These are phyloP conservation scores for Paraphoma chrysanthemicola DNA, from an alignment of 2,329 filamentous ascomycete species.

Conservation along the genomic window DNA sequence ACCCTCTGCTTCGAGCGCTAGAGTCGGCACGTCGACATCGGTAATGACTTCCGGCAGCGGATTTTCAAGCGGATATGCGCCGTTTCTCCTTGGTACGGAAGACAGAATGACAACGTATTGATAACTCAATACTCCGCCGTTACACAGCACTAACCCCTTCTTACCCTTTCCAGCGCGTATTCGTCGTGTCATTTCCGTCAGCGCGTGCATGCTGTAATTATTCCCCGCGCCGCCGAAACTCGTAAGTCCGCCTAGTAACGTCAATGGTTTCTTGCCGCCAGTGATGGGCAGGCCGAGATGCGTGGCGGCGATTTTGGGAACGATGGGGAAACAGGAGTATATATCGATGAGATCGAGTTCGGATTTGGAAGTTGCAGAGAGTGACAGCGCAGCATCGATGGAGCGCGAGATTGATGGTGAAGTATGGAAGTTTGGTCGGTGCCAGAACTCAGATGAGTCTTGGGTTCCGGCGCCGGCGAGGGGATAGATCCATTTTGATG, in stretches of 20 bases:
- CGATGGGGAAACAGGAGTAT: conserved; percentile 74
- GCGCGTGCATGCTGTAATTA: conserved; percentile 72
- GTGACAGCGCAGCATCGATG: conserved; percentile 60
- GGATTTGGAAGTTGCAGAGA: conserved; percentile 53
- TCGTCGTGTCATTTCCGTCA: conserved; percentile 52
- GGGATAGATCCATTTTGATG: conserved; percentile 68
- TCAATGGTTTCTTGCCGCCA: conserved; percentile 59
- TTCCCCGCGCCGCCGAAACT: conserved; percentile 75
- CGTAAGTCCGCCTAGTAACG: conserved; percentile 69
- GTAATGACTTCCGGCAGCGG: conserved; percentile 54
- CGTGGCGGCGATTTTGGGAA: conserved; percentile 69
- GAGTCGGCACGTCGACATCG: conserved; percentile 49
- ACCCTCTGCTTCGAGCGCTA: conserved; percentile 54
- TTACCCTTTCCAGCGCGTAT: conserved; percentile 56
- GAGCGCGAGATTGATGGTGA: conserved; percentile 66
- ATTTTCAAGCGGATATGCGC: conserved; percentile 57
- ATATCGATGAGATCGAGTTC: conserved; percentile 69
- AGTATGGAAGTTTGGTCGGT: conserved; percentile 64
- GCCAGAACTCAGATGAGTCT: conserved; percentile 68
- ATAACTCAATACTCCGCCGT: conserved; percentile 70
- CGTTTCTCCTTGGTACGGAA: conserved; percentile 49
- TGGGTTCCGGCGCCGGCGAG: conserved; percentile 68
- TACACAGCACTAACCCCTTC: conserved; percentile 67
- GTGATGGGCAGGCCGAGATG: conserved; percentile 63
- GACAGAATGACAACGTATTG: conserved; percentile 69